Percentiles rank a stretch among this genome's conserved stretches.
phyloP scores from a whole-genome alignment of 805 yeast genomes.

The Ogataea paradorogensis region DNA sequence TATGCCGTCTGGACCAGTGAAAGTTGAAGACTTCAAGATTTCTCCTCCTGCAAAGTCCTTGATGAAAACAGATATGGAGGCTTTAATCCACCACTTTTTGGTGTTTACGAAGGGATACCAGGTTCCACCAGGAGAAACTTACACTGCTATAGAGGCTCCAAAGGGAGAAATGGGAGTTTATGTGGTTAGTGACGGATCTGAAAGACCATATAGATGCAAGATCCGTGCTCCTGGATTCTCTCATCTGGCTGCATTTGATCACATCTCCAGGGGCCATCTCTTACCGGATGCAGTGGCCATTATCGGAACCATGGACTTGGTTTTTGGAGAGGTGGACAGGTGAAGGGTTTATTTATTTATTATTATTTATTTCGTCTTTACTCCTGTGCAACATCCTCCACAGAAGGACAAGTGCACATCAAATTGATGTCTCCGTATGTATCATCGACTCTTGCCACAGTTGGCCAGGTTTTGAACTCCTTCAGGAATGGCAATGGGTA shows the following conservation, averaged over 20 bases:
- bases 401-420: slow-evolving; percentile 90
- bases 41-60: slow-evolving; percentile 74
- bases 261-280: slow-evolving; percentile 79
- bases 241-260: slow-evolving; percentile 85
- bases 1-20: slow-evolving; percentile 90
- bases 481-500: slow-evolving; percentile 79
- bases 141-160: slow-evolving; percentile 90
- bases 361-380: slow-evolving; percentile 8
- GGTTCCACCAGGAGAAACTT: slow-evolving; percentile 89
- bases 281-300: slow-evolving; percentile 91
- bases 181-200: slow-evolving; percentile 84
- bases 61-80: slow-evolving; percentile 93
- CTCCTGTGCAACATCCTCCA: slow-evolving; percentile 59
- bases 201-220: slow-evolving; percentile 89
- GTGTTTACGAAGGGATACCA: slow-evolving; percentile 84
- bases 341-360: slow-evolving; percentile 30
- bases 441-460: slow-evolving; percentile 90
- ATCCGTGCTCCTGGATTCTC: slow-evolving; percentile 95
- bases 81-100: slow-evolving; percentile 84
- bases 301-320: slow-evolving; percentile 93
- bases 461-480: slow-evolving; percentile 88
- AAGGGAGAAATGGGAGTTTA: slow-evolving; percentile 94
- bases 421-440: slow-evolving; percentile 91
- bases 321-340: slow-evolving; percentile 93
- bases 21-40: slow-evolving; percentile 86